Evolutionary conservation across 768 basidiomycete species (phyloP), one percentile per base, ranked within the genome.

Genomic region (Boletus bicolor): DNA sequence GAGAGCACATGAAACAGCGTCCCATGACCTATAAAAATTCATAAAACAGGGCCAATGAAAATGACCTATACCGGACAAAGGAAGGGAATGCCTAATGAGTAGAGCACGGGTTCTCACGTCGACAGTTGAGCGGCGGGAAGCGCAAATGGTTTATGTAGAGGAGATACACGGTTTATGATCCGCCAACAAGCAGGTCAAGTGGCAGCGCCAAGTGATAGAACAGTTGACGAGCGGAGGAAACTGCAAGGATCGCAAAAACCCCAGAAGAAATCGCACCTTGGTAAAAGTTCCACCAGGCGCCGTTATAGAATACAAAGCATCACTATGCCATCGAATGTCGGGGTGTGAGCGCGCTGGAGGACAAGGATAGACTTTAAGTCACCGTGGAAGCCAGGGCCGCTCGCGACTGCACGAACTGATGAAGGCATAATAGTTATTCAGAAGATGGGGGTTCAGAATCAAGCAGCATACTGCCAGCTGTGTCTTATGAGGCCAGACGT

Each of bases 301-400:
- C 11, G 37, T 54, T 51, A n/a, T 44, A 52, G 35, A 70, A 57
- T 65, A 69, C 59, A 67, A 71, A 32, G 62, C 15, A 46, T 63
- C 51, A 21, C 64, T 43, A 62, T 54, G 43, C 51, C 43, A 39
- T 44, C 35, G 19, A 30, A 21, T 3, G 34, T 42, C 37, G 32
- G 41, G 9, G 17, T n/a, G 35, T 11, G 49, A 46, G 48, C 3
- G 37, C 21, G 28, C 39, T n/a, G 0, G 32, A 48, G 45, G 43
- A 56, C 43, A 37, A 53, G 21, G 35, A 15, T 21, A 21, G 21
- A 17, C 38, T 12, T 19, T 41, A 26, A 12, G 49, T 53, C 38
- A 34, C 37, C 19, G 28, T 30, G 53, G 55, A 41, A 42, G n/a
- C 34, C 35, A 21, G 44, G 43, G 32, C 26, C 28, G 15, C 12